Evolutionary conservation across 345 rosid genomes (phyloP), one percentile per base, ranked within the genome.

Genomic region (Crucihimalaya himalaica): DNA sequence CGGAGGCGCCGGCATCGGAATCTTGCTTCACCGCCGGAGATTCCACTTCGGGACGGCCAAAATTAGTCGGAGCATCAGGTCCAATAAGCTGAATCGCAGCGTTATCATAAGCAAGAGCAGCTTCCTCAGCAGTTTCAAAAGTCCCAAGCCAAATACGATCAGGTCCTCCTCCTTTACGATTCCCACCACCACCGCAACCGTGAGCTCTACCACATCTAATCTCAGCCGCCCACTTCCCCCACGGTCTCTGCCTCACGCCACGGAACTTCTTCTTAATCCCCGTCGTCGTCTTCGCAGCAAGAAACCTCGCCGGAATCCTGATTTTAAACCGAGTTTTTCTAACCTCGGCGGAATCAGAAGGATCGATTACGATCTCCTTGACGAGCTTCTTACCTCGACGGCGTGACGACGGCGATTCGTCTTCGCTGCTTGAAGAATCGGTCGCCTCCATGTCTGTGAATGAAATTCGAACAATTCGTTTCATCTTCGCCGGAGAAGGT

Each of bases 201-300:
- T 61, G 35, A 52, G 75, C 34, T 70, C 32, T 70, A 8, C 76
- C 62, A 14, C 75, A 70, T 25, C 91, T 83, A 60, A 87, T 87
- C 84, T 87, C 91, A 8, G 91, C 88, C 8, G 91, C 88, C 88
- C 88, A 86, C 11, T 82, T 69, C 0, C 90, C 90, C 90, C 90
- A 87, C 2, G 87, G 87, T 21, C 91, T 77, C 75, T 73, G 87
- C 12, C 91, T 81, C 31, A 87, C 91, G 0, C 91, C 91, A n/a
- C 87, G 73, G 47, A 77, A 87, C 77, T 80, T 87, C 52, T 60
- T 77, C 69, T 72, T 47, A 53, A 32, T 14, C 66, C 54, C 58
- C 10, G 43, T 48, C 14, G 15, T 27, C 11, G 6, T 3, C 5
- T 3, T 42, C 51, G 66, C 53, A 5, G 60, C 51, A 0, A 46